Percentiles rank a stretch among this genome's conserved stretches.
phyloP scores from a whole-genome alignment of 345 rosid genomes.

The Iberis pinnata region DNA sequence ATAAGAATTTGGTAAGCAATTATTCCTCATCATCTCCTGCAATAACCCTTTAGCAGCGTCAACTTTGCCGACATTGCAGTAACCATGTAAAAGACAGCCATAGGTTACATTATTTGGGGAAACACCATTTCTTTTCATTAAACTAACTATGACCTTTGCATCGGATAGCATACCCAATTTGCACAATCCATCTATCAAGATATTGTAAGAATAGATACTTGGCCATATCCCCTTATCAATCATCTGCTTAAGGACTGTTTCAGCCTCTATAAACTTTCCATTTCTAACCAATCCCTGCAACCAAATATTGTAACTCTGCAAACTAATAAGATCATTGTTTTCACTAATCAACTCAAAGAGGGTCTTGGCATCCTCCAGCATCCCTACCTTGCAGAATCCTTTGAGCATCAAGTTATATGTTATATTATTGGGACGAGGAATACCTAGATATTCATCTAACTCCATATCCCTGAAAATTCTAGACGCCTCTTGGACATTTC shows the following conservation, averaged over 20 bases:
- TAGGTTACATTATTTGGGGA: constrained; percentile 71
- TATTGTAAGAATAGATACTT: constrained; percentile 66
- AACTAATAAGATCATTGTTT: constrained; percentile 37
- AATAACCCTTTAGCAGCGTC: constrained; percentile 53
- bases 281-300: constrained; percentile 65
- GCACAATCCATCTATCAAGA: constrained; percentile 73
- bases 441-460: constrained; percentile 60
- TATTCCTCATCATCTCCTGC: constrained; percentile 63
- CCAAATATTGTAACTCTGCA: constrained; percentile 81
- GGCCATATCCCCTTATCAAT: constrained; percentile 48
- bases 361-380: constrained; percentile 74
- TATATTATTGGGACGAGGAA: constrained; percentile 69
- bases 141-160: constrained; percentile 50
- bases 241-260: constrained; percentile 60
- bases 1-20: constrained; percentile 59
- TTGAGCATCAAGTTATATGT: constrained; percentile 76
- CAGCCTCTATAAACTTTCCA: constrained; percentile 65
- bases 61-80: constrained; percentile 56
- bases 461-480: constrained; percentile 93
- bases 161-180: constrained; percentile 75
- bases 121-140: constrained; percentile 54
- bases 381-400: constrained; percentile 73
- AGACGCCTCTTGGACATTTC: constrained; percentile 78
- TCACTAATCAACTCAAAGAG: constrained; percentile 55
- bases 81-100: constrained; percentile 69